These are phyloP conservation scores for Fraxinus excelsior DNA, from an alignment of 257 asterid species.

Conservation along the genomic window DNA sequence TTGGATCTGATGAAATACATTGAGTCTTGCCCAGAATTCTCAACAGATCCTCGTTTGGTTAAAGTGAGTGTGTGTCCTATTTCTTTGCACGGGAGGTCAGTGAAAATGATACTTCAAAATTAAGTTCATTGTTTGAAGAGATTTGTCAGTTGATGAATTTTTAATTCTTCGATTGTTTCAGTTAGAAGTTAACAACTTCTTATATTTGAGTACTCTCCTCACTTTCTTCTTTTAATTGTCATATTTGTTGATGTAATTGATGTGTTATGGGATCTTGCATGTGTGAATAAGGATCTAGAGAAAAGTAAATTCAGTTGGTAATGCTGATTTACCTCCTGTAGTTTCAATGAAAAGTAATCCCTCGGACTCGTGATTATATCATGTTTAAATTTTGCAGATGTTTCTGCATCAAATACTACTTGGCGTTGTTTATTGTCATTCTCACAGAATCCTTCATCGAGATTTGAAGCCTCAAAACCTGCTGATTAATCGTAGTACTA, in stretches of 20 bases:
- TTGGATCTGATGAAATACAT: conserved; percentile 95
- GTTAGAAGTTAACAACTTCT: not conserved
- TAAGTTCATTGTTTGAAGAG: conserved; percentile 22
- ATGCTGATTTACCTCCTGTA: not conserved
- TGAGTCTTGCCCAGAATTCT: conserved; percentile 91
- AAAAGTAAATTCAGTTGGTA: not conserved
- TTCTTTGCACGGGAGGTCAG: conserved; percentile 24
- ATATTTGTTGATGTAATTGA: not conserved
- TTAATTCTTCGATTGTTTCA: conserved; percentile 3
- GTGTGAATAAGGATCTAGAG: not conserved
- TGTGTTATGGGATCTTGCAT: not conserved
- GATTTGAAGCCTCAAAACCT: conserved; percentile 96
- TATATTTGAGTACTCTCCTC: not conserved
- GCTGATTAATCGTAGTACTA: conserved; percentile 85
- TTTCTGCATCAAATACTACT: conserved; percentile 85
- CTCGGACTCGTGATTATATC: conserved; percentile 20
- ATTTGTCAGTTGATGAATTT: not conserved
- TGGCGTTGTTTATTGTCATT: conserved; percentile 92
- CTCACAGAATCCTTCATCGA: conserved; percentile 91
- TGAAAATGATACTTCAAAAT: conserved; percentile 2
- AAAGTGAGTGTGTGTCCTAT: conserved; percentile 58
- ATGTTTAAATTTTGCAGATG: conserved; percentile 43
- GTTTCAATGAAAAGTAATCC: not conserved
- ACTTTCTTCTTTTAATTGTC: not conserved
- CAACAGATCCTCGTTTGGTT: conserved; percentile 70